Base-by-base conservation (phyloP, 2,329 filamentous ascomycete genomes). In the Coniochaeta ligniaria region DNA sequence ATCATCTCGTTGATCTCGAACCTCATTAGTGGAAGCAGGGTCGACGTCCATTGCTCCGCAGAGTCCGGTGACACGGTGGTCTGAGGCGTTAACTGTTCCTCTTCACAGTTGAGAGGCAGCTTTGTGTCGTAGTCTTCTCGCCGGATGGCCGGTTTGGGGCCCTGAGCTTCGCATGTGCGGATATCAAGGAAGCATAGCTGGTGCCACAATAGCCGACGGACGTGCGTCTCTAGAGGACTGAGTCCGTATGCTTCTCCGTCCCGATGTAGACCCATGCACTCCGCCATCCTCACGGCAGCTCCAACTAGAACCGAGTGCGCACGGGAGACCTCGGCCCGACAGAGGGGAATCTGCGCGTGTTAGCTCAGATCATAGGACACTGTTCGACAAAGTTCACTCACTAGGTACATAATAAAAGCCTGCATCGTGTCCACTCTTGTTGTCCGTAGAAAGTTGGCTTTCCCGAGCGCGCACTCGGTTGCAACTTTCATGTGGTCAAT, bases 121-220 rank as follows among this genome's bases (percentile, higher is more conserved):
- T 83, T 84, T 0, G 89, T 91, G 66, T 91, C 88, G 70, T 88
- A 92, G 67, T 92, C 89, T 24, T 90, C 88, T 43, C 82, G 78
- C n/a, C 87, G 82, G 59, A 92, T 91, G 59, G 84, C 82, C 0
- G 88, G 87, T 26, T 86, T 80, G 9, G 89, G 89, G 0, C 89
- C 90, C 63, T 90, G 89, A 1, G 86, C 84, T 72, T 92, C 89
- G 67, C 85, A 90, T 0, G 89, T 91, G 43, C 88, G 80, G 60
- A 91, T 82, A 69, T 92, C 90, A 9, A 93, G 78, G 69, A 90
- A 90, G 71, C 88, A 91, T 22, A 93, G 78, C 67, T 92, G 89
- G 69, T 91, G 87, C 90, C 89, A 92, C 36, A 92, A 79, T 43
- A 92, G 75, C 5, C 89, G 83, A 14, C 89, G 83, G 3, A 91